A percentile compares a stretch with the other conserved stretches of the same genome.
Conservation (phyloP, 2,329 filamentous ascomycete genomes). For the Biscogniauxia marginata region DNA sequence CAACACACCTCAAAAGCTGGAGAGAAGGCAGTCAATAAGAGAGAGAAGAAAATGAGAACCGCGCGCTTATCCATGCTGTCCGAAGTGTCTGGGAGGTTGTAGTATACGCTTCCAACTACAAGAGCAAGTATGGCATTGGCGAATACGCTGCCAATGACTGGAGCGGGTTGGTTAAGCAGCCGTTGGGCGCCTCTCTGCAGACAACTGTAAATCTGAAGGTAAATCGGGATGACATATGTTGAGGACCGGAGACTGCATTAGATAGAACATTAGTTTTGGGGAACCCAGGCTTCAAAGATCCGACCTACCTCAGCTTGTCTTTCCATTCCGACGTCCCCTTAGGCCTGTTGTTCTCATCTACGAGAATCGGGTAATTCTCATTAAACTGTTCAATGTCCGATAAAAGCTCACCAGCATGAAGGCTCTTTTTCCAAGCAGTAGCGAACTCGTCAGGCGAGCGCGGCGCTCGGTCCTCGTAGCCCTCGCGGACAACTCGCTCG, state of each 20-base stretch:
- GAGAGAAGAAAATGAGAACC: slow-evolving; percentile 79
- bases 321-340: too few relatives aligned
- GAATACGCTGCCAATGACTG: slow-evolving; percentile 52
- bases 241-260: too few relatives aligned
- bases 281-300: too few relatives aligned
- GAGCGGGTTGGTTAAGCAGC: too few relatives aligned
- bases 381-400: neutral
- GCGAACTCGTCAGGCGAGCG: slow-evolving; percentile 61
- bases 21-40: slow-evolving; percentile 78
- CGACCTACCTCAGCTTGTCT: too few relatives aligned
- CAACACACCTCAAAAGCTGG: slow-evolving; percentile 65
- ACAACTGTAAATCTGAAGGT: too few relatives aligned
- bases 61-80: slow-evolving; percentile 73
- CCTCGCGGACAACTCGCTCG: slow-evolving; percentile 52
- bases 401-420: slow-evolving; percentile 2
- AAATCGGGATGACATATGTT: too few relatives aligned
- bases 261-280: too few relatives aligned
- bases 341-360: too few relatives aligned
- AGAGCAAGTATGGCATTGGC: slow-evolving; percentile 73
- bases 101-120: slow-evolving; percentile 77
- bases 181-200: too few relatives aligned
- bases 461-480: slow-evolving; percentile 54
- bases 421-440: slow-evolving; percentile 52
- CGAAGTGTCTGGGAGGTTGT: slow-evolving; percentile 62
- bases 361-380: too few relatives aligned